Conservation (phyloP, 2,329 filamentous ascomycete genomes). For the Colletotrichum sp. region DNA sequence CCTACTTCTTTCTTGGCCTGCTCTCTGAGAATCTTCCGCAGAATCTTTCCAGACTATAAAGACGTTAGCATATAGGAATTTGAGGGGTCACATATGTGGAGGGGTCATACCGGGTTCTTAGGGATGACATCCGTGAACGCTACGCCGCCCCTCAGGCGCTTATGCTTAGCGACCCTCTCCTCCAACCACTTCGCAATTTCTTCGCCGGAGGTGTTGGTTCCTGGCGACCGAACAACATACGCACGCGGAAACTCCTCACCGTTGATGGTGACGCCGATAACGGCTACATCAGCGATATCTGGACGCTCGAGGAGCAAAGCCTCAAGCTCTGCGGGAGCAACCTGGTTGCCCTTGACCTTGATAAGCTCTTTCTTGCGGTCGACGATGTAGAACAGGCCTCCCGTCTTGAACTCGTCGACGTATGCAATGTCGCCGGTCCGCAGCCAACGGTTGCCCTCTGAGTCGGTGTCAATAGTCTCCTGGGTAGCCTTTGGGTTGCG, state of each 20-base stretch:
- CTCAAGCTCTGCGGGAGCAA: slow-evolving; percentile 59
- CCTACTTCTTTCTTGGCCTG: slow-evolving; percentile 59
- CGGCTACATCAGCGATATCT: slow-evolving; percentile 65
- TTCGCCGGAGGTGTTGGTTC: slow-evolving; percentile 49
- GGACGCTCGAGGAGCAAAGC: slow-evolving; percentile 40
- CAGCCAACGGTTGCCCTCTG: slow-evolving; percentile 66
- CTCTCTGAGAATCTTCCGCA: slow-evolving; percentile 65
- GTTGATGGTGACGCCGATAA: slow-evolving; percentile 62
- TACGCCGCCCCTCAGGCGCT: slow-evolving; percentile 73
- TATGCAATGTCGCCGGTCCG: slow-evolving; percentile 78
- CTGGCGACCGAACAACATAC: slow-evolving; percentile 59
- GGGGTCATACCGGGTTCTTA: slow-evolving; percentile 52
- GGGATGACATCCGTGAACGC: slow-evolving; percentile 71
- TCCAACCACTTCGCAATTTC: slow-evolving; percentile 70
- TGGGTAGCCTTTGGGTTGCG: slow-evolving; percentile 70
- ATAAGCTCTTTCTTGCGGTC: slow-evolving; percentile 74
- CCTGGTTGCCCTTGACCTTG: slow-evolving; percentile 65
- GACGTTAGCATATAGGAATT: neutral
- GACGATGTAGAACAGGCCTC: slow-evolving; percentile 65
- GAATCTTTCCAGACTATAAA: slow-evolving; percentile 67
- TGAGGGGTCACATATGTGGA: neutral
- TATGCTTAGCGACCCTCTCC: slow-evolving; percentile 67
- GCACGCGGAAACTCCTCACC: slow-evolving; percentile 67
- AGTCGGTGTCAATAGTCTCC: slow-evolving; percentile 55
- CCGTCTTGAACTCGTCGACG: slow-evolving; percentile 61